These are phyloP conservation scores for Fennellomyces sp. DNA, from an alignment of 371 early-diverging fungal genomes.

Conservation along the genomic window DNA sequence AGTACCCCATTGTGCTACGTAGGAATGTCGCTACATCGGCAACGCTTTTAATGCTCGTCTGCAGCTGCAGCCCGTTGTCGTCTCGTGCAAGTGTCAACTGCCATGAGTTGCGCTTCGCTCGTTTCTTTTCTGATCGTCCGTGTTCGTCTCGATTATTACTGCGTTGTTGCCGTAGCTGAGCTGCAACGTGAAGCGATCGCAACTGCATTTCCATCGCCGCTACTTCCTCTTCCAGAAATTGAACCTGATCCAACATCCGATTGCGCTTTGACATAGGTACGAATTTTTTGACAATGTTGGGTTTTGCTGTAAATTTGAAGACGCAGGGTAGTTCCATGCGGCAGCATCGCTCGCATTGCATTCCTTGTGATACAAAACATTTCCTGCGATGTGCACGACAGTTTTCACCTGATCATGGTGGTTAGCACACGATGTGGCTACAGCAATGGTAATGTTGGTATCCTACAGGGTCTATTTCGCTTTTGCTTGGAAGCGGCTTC, in stretches of 20 bases:
- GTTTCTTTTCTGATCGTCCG: conserved; percentile 5
- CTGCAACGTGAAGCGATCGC: conserved; percentile 14
- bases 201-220: conserved; percentile 31
- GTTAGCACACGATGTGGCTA: no score
- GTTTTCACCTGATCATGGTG: conserved; percentile 37
- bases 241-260: conserved; percentile 35
- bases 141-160: not conserved
- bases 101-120: conserved; percentile 17
- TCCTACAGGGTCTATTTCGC: conserved; percentile 46
- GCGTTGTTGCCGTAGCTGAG: conserved; percentile 3
- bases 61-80: conserved; percentile 24
- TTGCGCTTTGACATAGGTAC: conserved; percentile 36
- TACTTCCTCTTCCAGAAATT: conserved; percentile 33
- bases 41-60: conserved; percentile 34
- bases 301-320: conserved; percentile 40
- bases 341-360: conserved; percentile 41
- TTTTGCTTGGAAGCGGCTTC: conserved; percentile 32
- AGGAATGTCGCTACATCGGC: conserved; percentile 29
- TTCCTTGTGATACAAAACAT: conserved; percentile 35
- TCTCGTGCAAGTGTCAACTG: conserved; percentile 24
- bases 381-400: conserved; percentile 52
- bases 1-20: conserved; percentile 24
- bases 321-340: conserved; percentile 41
- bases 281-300: conserved; percentile 31
- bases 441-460: not conserved